Percentiles rank a stretch among this genome's conserved stretches.
These are phyloP conservation scores for Tetraselmis striata DNA, from an alignment of 139 green algal species.

Conservation along the genomic window DNA sequence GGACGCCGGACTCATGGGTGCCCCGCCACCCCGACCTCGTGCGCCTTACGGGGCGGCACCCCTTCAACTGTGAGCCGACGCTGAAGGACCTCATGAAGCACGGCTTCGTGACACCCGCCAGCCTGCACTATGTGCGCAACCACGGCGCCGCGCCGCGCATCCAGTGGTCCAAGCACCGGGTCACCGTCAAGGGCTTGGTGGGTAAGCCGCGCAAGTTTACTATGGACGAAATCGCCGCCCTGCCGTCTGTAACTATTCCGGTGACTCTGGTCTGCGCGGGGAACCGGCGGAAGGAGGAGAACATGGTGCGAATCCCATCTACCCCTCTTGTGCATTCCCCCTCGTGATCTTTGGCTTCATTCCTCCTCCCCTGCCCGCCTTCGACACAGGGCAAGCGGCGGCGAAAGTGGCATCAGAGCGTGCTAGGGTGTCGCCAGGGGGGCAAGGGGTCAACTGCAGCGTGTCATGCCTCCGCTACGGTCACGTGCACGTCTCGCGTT, in stretches of 20 bases:
- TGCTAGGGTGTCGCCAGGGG: too few relatives aligned
- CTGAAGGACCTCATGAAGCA: constrained; percentile 65
- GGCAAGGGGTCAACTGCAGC: too few relatives aligned
- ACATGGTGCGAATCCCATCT: constrained; percentile 86
- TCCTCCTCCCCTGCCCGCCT: too few relatives aligned
- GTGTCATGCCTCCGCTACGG: too few relatives aligned
- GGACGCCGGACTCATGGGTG: constrained; percentile 78
- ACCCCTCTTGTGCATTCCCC: too few relatives aligned
- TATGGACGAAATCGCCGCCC: constrained; percentile 82
- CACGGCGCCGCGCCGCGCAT: constrained; percentile 24
- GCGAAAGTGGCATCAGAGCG: too few relatives aligned
- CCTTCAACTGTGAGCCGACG: constrained; percentile 92
- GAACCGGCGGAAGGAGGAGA: constrained; percentile 96
- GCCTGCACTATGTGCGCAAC: constrained; percentile 62
- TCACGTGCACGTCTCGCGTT: too few relatives aligned
- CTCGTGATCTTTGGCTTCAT: too few relatives aligned
- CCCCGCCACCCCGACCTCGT: constrained; percentile 77
- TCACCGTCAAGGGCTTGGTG: constrained; percentile 78
- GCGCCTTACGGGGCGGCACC: constrained; percentile 83
- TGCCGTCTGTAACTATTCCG: constrained; percentile 71
- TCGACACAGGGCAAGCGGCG: too few relatives aligned
- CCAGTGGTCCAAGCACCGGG: constrained; percentile 48
- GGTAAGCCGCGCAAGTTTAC: constrained; percentile 54
- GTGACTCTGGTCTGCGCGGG: constrained; percentile 79
- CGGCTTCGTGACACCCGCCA: constrained; percentile 78